Base-by-base conservation (phyloP, 169 alveolate genomes). In the Babesia bigemina region DNA sequence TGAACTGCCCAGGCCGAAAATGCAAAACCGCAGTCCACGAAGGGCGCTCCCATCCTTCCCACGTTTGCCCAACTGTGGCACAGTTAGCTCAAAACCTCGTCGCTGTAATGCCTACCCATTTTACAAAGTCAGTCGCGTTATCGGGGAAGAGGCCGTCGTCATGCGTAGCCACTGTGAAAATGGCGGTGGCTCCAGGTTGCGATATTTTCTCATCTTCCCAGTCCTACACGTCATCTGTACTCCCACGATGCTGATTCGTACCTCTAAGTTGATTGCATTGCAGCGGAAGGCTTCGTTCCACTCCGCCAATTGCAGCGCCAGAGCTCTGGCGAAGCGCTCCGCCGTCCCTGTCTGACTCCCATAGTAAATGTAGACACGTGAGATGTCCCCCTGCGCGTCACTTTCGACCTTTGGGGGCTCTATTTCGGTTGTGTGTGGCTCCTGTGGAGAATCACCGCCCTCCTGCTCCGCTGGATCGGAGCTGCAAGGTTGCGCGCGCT, bases 131-230 rank as follows among this genome's bases (percentile, higher is more conserved):
- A 45, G 19, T 47, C 12, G 95, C 91, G 72, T 91, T 86, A 60
- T 92, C 95, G 14, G 95, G 84, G 33, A 93, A 92, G 44, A 86
- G 91, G 12, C 95, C 95, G 59, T 92, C 95, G 50, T 93, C 94
- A 73, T 88, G 91, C 8, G 95, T 92, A 21, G 95, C 66, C 53
- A 92, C 79, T 3, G 85, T 59, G 56, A 92, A 87, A 19, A 92
- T 85, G 71, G 73, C 65, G 29, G 62, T 26, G 49, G 78, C 26
- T 2, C 60, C 74, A 39, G 62, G 70, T 17, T 24, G 63, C 24
- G 62, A 14, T 21, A 81, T 49, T 9, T 60, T 22, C 17, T 47
- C 72, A 53, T 72, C 75, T 33, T 71, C 66, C 42, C 36, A 81
- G 26, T 71, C 85, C 88, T 81, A 63, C 17, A 21, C 24, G 12